Evolutionary conservation across 2,329 filamentous ascomycete species (phyloP).

Genomic region (Ascochyta fabae): DNA sequence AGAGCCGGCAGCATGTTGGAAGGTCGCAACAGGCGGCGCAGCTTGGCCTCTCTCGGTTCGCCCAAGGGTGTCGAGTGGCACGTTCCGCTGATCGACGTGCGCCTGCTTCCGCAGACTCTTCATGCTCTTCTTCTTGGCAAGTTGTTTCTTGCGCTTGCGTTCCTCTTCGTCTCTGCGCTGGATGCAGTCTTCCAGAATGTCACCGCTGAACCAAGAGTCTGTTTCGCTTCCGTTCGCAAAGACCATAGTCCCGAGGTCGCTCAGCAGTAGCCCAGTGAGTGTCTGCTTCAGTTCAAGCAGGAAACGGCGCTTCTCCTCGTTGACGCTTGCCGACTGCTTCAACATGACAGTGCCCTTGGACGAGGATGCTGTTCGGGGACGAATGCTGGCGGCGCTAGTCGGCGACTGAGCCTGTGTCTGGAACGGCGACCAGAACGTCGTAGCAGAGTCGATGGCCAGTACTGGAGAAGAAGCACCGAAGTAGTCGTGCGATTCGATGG

Average conservation of each 20-base stretch:
- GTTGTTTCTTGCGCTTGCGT: slow-evolving; percentile 46
- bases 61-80: slow-evolving; percentile 52
- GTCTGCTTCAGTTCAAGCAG: slow-evolving; percentile 78
- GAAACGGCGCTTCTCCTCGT: slow-evolving; percentile 79
- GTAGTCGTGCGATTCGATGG: slow-evolving; percentile 73
- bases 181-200: slow-evolving; percentile 58
- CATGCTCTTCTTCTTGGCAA: slow-evolving; percentile 61
- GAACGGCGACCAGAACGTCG: slow-evolving; percentile 90
- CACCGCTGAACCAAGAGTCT: slow-evolving; percentile 79
- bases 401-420: slow-evolving; percentile 71
- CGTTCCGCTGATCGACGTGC: slow-evolving; percentile 44
- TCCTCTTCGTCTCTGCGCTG: slow-evolving; percentile 51
- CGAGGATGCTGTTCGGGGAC: slow-evolving; percentile 70
- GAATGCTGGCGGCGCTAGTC: slow-evolving; percentile 65
- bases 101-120: slow-evolving; percentile 61
- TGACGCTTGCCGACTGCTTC: slow-evolving; percentile 60
- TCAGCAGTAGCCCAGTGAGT: slow-evolving; percentile 82
- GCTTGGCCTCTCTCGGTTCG: slow-evolving; percentile 50
- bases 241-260: slow-evolving; percentile 85
- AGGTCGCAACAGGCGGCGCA: slow-evolving; percentile 51
- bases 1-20: slow-evolving; percentile 50
- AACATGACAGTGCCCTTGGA: slow-evolving; percentile 71
- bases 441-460: slow-evolving; percentile 74
- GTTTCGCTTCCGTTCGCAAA: slow-evolving; percentile 93
- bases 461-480: slow-evolving; percentile 73